These are phyloP conservation scores for Symbiodinium pilosum DNA, from an alignment of 73 alveolate genomes.

Conservation along the genomic window DNA sequence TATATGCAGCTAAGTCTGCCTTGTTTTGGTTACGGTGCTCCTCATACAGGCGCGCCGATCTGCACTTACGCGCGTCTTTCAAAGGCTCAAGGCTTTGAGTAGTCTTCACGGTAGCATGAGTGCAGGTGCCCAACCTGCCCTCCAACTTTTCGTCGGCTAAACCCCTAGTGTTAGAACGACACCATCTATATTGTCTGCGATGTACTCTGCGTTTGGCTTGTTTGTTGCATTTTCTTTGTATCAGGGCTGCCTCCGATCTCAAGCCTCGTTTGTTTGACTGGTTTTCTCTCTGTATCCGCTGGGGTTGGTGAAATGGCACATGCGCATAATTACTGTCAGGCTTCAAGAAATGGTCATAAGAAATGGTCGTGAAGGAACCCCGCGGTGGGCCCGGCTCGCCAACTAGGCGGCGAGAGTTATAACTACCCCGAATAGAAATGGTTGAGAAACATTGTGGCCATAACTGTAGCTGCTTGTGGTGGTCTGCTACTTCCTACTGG, in stretches of 20 bases:
- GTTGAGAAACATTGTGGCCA: conserved; percentile 16
- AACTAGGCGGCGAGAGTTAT: conserved; percentile 39
- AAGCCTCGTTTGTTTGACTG: conserved; percentile 34
- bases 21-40: conserved; percentile 16
- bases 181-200: background rate
- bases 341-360: conserved; percentile 29
- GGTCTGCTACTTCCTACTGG: conserved; percentile 50
- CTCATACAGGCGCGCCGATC: background rate
- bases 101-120: background rate
- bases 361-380: conserved; percentile 21
- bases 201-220: conserved; percentile 13
- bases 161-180: background rate
- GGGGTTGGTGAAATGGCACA: background rate
- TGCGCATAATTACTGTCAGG: background rate
- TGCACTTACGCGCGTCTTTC: conserved; percentile 48
- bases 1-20: background rate
- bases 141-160: background rate
- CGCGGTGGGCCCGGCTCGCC: conserved; percentile 79
- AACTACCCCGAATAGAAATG: conserved; percentile 26
- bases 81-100: conserved; percentile 1
- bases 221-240: conserved; percentile 7
- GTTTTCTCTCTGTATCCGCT: conserved; percentile 53
- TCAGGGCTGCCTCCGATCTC: conserved; percentile 48
- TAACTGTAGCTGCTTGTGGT: background rate
- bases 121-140: conserved; percentile 38